These are phyloP conservation scores for Diplocarpon rosae DNA, from an alignment of 2,329 filamentous ascomycete genomes.

Conservation along the genomic window DNA sequence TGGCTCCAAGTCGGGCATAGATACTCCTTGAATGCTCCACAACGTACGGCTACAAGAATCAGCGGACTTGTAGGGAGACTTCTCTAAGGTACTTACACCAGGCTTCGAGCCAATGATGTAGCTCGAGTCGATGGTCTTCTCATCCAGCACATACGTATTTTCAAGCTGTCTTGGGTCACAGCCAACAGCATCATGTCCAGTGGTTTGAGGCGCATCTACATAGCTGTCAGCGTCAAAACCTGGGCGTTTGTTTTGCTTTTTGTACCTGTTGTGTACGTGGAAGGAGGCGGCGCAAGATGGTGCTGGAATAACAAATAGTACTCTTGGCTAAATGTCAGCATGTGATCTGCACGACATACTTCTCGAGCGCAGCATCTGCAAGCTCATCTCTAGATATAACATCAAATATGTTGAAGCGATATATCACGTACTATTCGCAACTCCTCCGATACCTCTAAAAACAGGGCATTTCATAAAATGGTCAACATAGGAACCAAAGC, in stretches of 20 bases:
- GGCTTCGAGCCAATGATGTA: slow-evolving; percentile 53
- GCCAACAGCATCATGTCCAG: slow-evolving; percentile 44
- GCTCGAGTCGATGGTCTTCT: slow-evolving; percentile 50
- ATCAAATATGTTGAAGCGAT: no score
- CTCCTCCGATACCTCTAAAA: slow-evolving; percentile 81
- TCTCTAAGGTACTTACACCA: slow-evolving; percentile 31
- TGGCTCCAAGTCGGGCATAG: slow-evolving; percentile 71
- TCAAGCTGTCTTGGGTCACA: slow-evolving; percentile 61
- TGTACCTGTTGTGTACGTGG: slow-evolving; percentile 70
- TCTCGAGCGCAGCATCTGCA: no score
- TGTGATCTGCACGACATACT: no score
- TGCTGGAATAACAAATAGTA: slow-evolving; percentile 99
- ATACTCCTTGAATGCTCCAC: slow-evolving; percentile 78
- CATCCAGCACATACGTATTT: slow-evolving; percentile 59
- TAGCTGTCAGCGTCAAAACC: slow-evolving; percentile 6
- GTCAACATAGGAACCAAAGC: slow-evolving; percentile 87
- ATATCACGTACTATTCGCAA: slow-evolving; percentile 55
- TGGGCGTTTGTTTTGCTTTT: no score
- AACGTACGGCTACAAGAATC: slow-evolving; percentile 59
- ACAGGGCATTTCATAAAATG: slow-evolving; percentile 89
- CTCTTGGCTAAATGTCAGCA: slow-evolving; percentile 30
- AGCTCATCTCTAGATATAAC: no score
- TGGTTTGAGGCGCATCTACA: slow-evolving; percentile 43
- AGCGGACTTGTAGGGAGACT: not conserved
- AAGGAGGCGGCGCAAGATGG: slow-evolving; percentile 72